Evolutionary conservation across 768 basidiomycete species (phyloP).

Genomic region (Polyporus arcularius): DNA sequence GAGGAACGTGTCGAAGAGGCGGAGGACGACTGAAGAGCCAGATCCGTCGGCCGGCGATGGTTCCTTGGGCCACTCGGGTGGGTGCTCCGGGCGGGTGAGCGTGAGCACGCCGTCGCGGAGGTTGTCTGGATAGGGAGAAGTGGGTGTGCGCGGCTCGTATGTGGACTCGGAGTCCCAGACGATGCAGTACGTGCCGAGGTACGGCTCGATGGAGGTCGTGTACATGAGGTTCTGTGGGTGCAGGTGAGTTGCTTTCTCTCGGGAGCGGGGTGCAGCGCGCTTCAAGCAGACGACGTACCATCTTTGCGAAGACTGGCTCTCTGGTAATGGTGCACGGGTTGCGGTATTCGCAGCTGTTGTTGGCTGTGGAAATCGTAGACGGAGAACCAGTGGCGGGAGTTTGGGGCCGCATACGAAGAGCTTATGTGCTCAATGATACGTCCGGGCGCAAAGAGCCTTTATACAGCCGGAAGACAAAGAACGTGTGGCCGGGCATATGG

Average conservation of each 20-base stretch:
- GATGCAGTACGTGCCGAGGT: slow-evolving; percentile 20
- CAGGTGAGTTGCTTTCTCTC: background rate
- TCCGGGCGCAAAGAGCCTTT: background rate
- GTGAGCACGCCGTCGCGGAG: slow-evolving; percentile 12
- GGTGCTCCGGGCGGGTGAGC: slow-evolving; percentile 7
- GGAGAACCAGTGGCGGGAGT: background rate
- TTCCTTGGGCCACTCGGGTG: slow-evolving; percentile 16
- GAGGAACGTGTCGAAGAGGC: slow-evolving; percentile 10
- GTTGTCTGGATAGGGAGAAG: slow-evolving; percentile 4
- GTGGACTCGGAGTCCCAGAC: slow-evolving; percentile 19
- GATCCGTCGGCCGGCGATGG: background rate
- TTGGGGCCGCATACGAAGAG: background rate
- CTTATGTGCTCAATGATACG: background rate
- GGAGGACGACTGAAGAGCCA: slow-evolving; percentile 4
- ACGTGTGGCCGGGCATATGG: background rate
- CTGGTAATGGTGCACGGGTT: background rate
- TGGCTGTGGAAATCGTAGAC: background rate
- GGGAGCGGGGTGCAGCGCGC: background rate
- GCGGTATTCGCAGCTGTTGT: background rate
- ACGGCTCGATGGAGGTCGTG: slow-evolving; percentile 11
- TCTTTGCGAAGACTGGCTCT: background rate
- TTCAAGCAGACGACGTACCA: background rate
- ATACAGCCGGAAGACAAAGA: background rate
- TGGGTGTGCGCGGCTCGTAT: slow-evolving; percentile 8
- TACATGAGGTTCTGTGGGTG: slow-evolving; percentile 4